Base-by-base conservation (phyloP, 2,329 filamentous ascomycete genomes). In the Calonectria pauciramosa region DNA sequence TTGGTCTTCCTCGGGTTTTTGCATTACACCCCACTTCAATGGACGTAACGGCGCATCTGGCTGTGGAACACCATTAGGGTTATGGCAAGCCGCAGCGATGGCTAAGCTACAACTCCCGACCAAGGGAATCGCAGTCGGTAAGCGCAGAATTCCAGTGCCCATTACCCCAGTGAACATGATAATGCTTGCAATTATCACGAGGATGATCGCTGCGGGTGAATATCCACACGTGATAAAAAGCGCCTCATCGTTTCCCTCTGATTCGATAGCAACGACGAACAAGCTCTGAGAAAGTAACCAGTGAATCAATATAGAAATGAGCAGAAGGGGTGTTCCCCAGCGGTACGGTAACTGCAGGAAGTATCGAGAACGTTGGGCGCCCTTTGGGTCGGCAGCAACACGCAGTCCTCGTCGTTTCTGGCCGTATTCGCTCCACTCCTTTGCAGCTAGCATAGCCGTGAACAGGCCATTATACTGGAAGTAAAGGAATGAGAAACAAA, bases 321-420 rank as follows among this genome's bases (percentile, higher is more conserved):
- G 16, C 0, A 74, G 6, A 1, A 75, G 49, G 0, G 74, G 71
- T 4, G 68, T 3, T 3, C 74, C 52, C 36, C 65, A 75, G 11
- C 71, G 71, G 41, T 74, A 75, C 0, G 74, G 74, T 9, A 75
- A 54, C 34, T 75, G 74, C 16, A 75, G 13, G 34, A 75, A 76
- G 47, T 76, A 76, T 2, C 68, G 64, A 6, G 72, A 74, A 18
- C 74, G 72, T 26, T 74, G 71, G 5, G 71, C 1, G 0, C 72
- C 71, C 10, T 3, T 18, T 10, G 64, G 72, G 3, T 74, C 34
- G 7, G 41, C 64, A 7, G 71, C 64, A 49, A 76, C 71, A 2
- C 68, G 51, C 1, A 74, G 14, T 16, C 56, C 47, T 30, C 69
- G 67, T 26, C 68, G 56, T 23, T 65, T 64, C 18, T 10, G n/a